Evolutionary conservation across 2,329 filamentous ascomycete genomes (phyloP).

Genomic region (Cladosporium phlei): DNA sequence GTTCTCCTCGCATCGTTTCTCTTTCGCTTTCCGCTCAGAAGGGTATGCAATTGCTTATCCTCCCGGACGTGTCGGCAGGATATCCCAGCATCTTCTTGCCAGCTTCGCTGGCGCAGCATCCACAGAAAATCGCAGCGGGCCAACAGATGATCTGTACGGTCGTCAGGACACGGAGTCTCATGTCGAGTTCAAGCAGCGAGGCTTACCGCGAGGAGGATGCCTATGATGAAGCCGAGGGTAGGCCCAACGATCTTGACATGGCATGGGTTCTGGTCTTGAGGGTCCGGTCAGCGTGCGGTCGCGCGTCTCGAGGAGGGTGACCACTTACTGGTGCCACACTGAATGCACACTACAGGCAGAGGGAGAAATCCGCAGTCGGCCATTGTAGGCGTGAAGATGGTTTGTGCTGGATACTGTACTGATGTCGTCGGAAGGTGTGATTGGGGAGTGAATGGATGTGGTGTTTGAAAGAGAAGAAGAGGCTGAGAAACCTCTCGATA

Average conservation of each 20-base stretch:
- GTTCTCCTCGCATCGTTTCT: too few species aligned
- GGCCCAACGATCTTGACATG: conserved; percentile 36
- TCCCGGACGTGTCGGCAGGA: conserved; percentile 29
- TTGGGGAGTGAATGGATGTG: background rate
- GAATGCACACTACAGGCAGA: conserved; percentile 33
- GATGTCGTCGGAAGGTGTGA: background rate
- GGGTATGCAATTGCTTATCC: conserved; percentile 32
- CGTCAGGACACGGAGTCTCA: conserved; percentile 1
- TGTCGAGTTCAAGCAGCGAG: background rate
- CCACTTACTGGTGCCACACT: conserved; percentile 30
- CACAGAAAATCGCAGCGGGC: conserved; percentile 35
- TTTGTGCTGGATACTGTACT: background rate
- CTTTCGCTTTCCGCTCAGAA: conserved; percentile 27
- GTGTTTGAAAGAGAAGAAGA: background rate
- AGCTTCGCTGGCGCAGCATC: conserved; percentile 34
- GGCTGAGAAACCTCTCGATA: background rate
- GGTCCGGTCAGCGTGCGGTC: background rate
- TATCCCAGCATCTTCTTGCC: conserved; percentile 33
- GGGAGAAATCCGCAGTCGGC: conserved; percentile 25
- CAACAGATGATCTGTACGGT: conserved; percentile 29
- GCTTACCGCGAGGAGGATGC: conserved; percentile 29
- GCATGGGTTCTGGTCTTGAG: conserved; percentile 34
- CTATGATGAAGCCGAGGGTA: conserved; percentile 33
- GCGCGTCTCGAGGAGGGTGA: background rate
- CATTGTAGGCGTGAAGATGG: too few species aligned